A percentile compares a stretch with the other conserved stretches of the same genome.
Evolutionary conservation across 441 rosid genomes (phyloP).

Genomic region (Hura crepitans): DNA sequence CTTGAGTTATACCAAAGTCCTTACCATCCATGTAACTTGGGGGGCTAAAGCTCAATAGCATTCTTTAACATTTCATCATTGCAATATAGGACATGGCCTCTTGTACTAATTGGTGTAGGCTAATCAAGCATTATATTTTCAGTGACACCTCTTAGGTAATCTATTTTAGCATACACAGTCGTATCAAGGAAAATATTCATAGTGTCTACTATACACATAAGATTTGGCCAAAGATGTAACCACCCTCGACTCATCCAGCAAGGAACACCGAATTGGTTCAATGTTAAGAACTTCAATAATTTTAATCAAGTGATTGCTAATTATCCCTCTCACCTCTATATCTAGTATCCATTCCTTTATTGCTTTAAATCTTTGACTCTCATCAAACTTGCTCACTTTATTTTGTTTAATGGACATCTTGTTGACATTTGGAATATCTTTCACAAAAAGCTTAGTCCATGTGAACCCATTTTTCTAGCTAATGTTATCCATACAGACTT

Average conservation of each 20-base stretch:
- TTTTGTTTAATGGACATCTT: constrained; percentile 86
- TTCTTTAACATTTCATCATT: constrained; percentile 97
- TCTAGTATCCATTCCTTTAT: constrained; percentile 97
- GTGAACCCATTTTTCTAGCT: too few relatives aligned
- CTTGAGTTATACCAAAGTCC: too few relatives aligned
- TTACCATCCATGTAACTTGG: too few relatives aligned
- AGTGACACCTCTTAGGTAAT: constrained; percentile 82
- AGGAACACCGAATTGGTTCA: constrained; percentile 90
- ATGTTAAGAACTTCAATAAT: constrained; percentile 93
- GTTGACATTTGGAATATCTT: constrained; percentile 94
- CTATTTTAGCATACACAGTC: constrained; percentile 90
- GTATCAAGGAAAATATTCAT: constrained; percentile 96
- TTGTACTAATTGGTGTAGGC: constrained; percentile 96
- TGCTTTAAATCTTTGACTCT: constrained; percentile 73
- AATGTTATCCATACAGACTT: too few relatives aligned
- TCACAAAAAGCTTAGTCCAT: too few relatives aligned
- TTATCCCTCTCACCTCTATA: constrained; percentile 92
- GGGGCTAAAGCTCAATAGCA: too few relatives aligned
- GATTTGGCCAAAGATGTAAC: constrained; percentile 98
- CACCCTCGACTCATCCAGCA: constrained; percentile 90
- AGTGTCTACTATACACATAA: constrained; percentile 91
- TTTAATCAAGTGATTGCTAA: constrained; percentile 97
- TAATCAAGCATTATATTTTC: constrained; percentile 98
- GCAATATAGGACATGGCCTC: constrained; percentile 80
- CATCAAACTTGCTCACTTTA: constrained; percentile 79